Conservation (phyloP, 257 asterid species). For the Anisodus acutangulus region DNA sequence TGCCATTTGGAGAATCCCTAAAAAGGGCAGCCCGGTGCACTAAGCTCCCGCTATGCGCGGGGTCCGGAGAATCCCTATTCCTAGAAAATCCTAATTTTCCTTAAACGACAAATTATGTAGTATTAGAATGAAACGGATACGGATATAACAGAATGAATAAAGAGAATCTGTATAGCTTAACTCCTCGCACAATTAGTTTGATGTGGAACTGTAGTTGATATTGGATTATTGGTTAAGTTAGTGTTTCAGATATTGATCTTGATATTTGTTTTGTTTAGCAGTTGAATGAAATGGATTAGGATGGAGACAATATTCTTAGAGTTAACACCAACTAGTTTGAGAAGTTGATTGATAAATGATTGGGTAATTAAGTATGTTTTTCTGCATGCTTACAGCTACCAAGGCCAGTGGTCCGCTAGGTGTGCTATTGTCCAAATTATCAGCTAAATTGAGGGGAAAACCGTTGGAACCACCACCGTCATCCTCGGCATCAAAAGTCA, state of each 20-base stretch:
- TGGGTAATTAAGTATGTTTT: background rate
- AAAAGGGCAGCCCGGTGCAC: too few relatives aligned
- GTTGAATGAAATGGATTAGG: conserved; percentile 9
- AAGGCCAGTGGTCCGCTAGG: conserved; percentile 54
- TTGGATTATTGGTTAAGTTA: background rate
- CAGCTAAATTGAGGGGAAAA: conserved; percentile 66
- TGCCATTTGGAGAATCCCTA: background rate
- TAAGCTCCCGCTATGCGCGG: too few relatives aligned
- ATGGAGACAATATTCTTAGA: background rate
- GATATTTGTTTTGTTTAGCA: background rate
- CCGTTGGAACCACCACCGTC: conserved; percentile 54
- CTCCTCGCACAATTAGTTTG: background rate
- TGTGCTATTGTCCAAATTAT: conserved; percentile 57
- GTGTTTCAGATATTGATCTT: background rate
- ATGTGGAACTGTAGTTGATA: background rate
- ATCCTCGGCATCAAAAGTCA: conserved; percentile 42
- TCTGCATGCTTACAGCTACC: conserved; percentile 47
- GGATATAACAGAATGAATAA: background rate
- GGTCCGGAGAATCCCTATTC: background rate
- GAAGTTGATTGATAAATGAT: conserved; percentile 8
- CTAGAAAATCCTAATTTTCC: background rate
- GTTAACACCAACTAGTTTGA: background rate
- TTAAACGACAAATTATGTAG: background rate
- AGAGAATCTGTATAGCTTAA: background rate
- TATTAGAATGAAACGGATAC: background rate